Base-by-base conservation (phyloP, 2,329 filamentous ascomycete genomes). In the Talaromyces sp. region DNA sequence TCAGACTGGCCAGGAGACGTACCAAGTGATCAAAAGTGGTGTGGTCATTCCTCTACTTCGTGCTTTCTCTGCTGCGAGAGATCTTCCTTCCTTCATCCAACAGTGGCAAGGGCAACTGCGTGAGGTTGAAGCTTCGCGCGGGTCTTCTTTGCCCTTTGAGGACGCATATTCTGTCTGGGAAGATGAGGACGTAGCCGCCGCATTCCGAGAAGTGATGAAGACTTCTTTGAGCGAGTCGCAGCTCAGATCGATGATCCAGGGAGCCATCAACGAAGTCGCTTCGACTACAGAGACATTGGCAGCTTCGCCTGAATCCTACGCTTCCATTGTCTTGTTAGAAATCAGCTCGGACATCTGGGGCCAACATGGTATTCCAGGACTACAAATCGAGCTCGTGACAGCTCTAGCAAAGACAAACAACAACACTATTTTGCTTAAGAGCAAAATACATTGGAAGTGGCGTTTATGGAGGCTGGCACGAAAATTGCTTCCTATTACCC, bases 141-240 rank as follows among this genome's bases (percentile, higher is more conserved):
- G 19, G 7, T 11, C 44, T 28, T 15, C 28, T 2, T 15, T 17
- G 8, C n/a, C 22, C 27, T 32, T 61, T 13, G 56, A 64, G 55
- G 64, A 71, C 42, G 54, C 61, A 5, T 73, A 74, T 61, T 74
- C 75, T 7, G 70, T 79, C 3, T 81, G 78, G 78, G 78, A 80
- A 64, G 77, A 80, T 60, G 76, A 80, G 57, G 75, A 78, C 62
- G 39, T 80, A 15, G 74, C 73, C 36, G 69, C 72, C 28, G 67
- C 65, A 39, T 79, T 75, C 66, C 68, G 71, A 30, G 70, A 73
- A 17, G 55, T 75, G 58, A 63, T 75, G 61, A 70, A 68, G 28
- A 73, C 64, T 27, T 70, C 72, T 8, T 66, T 76, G 25, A 71
- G 70, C 10, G 66, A 71, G 13, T 60, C 66, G 4, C 69, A 69